These are phyloP conservation scores for Brassica incana DNA, from an alignment of 345 rosid genomes.

Conservation along the genomic window DNA sequence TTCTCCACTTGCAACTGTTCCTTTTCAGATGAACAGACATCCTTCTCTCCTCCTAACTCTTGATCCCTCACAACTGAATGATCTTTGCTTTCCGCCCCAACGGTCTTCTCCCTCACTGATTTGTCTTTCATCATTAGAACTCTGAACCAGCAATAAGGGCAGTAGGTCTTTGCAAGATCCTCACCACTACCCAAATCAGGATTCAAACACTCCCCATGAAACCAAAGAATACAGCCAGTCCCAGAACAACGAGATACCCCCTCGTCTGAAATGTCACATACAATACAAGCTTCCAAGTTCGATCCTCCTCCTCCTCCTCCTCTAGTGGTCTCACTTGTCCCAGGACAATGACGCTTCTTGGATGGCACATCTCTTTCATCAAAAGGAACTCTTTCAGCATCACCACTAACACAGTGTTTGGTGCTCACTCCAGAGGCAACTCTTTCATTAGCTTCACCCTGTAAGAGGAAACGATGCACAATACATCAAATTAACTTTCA, in stretches of 20 bases:
- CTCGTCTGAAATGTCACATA: constrained; percentile 17
- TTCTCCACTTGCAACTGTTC: constrained; percentile 14
- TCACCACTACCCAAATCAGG: constrained; percentile 6
- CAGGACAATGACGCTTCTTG: constrained; percentile 33
- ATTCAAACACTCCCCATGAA: constrained; percentile 31
- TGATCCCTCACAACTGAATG: constrained; percentile 21
- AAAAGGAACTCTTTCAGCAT: constrained; percentile 13
- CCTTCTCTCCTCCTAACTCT: constrained; percentile 16
- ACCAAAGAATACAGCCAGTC: constrained; percentile 18
- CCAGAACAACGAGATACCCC: constrained; percentile 20
- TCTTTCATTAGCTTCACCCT: constrained; percentile 28
- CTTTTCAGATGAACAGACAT: constrained; percentile 1
- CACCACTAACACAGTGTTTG: background rate
- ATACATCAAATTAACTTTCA: background rate
- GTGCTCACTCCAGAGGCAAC: constrained; percentile 9
- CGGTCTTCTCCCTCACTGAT: background rate
- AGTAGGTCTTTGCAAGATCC: constrained; percentile 12
- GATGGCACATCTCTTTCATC: constrained; percentile 18
- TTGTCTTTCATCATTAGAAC: background rate
- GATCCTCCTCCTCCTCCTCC: background rate
- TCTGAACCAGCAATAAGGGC: constrained; percentile 39
- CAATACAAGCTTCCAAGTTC: constrained; percentile 28
- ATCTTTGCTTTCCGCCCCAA: constrained; percentile 14
- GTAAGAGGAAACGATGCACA: background rate
- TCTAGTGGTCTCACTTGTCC: background rate